Percentiles rank a stretch among this genome's conserved stretches.
These are phyloP conservation scores for Ceratocystis huliohia DNA, from an alignment of 2,329 filamentous ascomycete genomes.

Conservation along the genomic window DNA sequence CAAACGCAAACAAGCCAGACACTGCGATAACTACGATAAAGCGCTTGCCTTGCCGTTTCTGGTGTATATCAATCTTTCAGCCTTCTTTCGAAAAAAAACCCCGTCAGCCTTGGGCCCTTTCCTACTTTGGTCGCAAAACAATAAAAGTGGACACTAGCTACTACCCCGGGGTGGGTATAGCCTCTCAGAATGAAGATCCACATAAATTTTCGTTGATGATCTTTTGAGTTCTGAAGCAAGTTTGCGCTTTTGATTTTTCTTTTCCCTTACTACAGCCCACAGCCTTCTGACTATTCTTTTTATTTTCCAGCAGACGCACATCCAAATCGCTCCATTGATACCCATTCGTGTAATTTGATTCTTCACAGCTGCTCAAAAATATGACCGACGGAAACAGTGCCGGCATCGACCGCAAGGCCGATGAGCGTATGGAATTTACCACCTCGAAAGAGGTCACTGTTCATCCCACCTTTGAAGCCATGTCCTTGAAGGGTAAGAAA, in stretches of 20 bases:
- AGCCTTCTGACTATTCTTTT: background rate
- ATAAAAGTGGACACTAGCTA: background rate
- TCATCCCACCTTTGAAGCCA: conserved; percentile 84
- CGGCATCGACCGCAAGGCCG: conserved; percentile 76
- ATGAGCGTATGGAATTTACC: conserved; percentile 95
- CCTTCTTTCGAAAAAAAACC: conserved; percentile 13
- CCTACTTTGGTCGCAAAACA: background rate
- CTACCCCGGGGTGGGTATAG: conserved; percentile 8
- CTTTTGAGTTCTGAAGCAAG: background rate
- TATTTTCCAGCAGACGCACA: background rate
- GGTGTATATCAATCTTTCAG: conserved; percentile 10
- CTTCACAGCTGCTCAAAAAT: too few relatives aligned
- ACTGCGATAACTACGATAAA: background rate
- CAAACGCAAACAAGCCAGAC: background rate
- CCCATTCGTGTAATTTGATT: too few relatives aligned
- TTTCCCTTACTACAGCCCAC: background rate
- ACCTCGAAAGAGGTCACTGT: conserved; percentile 97
- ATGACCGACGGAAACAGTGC: conserved; percentile 64
- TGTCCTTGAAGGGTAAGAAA: conserved; percentile 71
- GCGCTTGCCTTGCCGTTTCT: background rate
- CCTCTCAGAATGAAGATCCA: background rate
- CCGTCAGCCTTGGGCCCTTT: conserved; percentile 16
- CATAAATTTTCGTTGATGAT: conserved; percentile 5
- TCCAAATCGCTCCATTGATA: conserved; percentile 26
- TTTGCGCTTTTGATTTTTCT: background rate